A percentile compares a stretch with the other conserved stretches of the same genome.
These are phyloP conservation scores for Tricholoma furcatifolium DNA, from an alignment of 768 basidiomycete species.

Conservation along the genomic window DNA sequence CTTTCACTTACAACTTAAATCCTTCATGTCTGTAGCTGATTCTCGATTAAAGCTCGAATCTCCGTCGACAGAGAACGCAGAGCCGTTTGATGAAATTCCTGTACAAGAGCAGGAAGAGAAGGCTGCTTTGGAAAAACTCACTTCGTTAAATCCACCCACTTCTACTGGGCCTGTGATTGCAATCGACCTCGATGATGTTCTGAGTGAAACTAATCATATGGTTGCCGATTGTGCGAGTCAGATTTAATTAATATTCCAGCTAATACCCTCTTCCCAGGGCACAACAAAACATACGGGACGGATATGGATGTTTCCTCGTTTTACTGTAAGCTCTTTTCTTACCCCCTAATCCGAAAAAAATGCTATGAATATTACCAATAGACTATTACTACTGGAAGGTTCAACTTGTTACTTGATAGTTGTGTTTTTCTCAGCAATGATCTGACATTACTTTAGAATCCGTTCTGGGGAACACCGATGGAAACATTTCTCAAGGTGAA, in stretches of 20 bases:
- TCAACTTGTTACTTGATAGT: neutral
- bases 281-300: constrained; percentile 59
- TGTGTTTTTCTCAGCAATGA: neutral
- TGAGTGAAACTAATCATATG: constrained; percentile 57
- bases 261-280: constrained; percentile 44
- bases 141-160: constrained; percentile 20
- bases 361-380: constrained; percentile 16
- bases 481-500: constrained; percentile 60
- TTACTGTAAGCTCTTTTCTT: constrained; percentile 46
- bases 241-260: neutral
- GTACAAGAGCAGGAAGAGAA: constrained; percentile 17
- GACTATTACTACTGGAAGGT: constrained; percentile 82
- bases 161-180: constrained; percentile 46
- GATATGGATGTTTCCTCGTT: constrained; percentile 55
- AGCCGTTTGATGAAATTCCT: constrained; percentile 4
- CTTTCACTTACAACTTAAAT: neutral
- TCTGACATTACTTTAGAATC: constrained; percentile 32
- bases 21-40: constrained; percentile 31
- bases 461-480: constrained; percentile 59
- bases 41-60: constrained; percentile 21
- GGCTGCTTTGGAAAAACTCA: constrained; percentile 26
- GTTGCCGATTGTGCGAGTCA: constrained; percentile 53
- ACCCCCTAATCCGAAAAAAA: neutral
- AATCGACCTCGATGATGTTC: constrained; percentile 68
- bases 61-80: constrained; percentile 4